phyloP scores from a whole-genome alignment of 108 stramenopile species.

The Chaetoceros tenuissimus region DNA sequence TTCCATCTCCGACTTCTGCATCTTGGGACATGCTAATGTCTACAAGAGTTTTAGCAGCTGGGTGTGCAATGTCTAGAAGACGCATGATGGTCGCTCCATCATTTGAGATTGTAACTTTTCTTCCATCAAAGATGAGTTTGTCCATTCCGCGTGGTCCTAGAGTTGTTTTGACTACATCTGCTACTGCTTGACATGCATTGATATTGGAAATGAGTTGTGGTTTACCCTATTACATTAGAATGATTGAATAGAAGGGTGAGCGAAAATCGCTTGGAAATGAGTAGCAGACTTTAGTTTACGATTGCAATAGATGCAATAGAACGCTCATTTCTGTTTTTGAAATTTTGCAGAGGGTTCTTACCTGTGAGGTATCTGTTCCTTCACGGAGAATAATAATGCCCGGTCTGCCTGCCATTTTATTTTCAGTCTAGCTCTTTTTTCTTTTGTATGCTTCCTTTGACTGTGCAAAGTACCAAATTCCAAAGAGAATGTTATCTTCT shows the following conservation, averaged over 20 bases:
- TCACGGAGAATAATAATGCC: slow-evolving; percentile 97
- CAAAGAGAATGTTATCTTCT: no score
- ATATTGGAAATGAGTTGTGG: slow-evolving; percentile 98
- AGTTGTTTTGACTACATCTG: slow-evolving; percentile 93
- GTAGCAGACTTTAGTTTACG: background rate
- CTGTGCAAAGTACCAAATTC: no score
- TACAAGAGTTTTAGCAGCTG: slow-evolving; percentile 96
- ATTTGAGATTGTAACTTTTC: slow-evolving; percentile 91
- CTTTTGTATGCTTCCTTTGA: no score
- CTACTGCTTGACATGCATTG: slow-evolving; percentile 98
- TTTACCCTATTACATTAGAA: slow-evolving; percentile 70
- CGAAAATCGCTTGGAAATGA: background rate
- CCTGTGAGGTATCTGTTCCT: slow-evolving; percentile 96
- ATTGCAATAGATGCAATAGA: background rate
- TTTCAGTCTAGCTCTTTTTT: no score
- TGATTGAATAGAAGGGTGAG: slow-evolving; percentile 1
- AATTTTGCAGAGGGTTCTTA: slow-evolving; percentile 15
- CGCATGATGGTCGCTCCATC: slow-evolving; percentile 99
- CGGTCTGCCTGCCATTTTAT: slow-evolving; percentile 41
- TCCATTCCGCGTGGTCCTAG: slow-evolving; percentile 99
- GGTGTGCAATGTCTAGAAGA: slow-evolving; percentile 96
- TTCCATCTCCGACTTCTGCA: slow-evolving; percentile 97
- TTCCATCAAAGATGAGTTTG: slow-evolving; percentile 91
- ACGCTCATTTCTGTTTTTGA: background rate
- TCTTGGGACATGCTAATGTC: slow-evolving; percentile 98